Percentiles rank a stretch among this genome's conserved stretches.
phyloP scores from a whole-genome alignment of 2,329 filamentous ascomycete species.

The Ascochyta koolunga region DNA sequence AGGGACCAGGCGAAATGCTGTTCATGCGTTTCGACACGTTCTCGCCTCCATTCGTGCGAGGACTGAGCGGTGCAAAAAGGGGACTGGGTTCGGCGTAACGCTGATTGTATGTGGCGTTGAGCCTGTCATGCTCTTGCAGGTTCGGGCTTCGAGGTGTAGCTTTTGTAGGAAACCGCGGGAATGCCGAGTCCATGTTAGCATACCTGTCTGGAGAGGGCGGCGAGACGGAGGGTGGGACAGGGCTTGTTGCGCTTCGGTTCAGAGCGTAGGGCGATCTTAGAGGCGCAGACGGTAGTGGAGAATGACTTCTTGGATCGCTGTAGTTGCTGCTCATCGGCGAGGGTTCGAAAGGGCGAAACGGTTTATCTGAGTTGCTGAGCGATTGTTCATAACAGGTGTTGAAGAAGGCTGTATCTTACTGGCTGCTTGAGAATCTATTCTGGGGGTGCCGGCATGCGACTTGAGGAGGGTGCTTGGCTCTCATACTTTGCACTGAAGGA shows the following conservation, averaged over 20 bases:
- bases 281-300: slow-evolving; percentile 30
- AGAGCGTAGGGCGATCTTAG: slow-evolving; percentile 38
- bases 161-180: slow-evolving; percentile 60
- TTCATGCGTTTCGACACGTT: slow-evolving; percentile 67
- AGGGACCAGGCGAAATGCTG: slow-evolving; percentile 69
- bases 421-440: slow-evolving; percentile 63
- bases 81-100: slow-evolving; percentile 43
- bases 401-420: slow-evolving; percentile 54
- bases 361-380: slow-evolving; percentile 38
- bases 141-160: slow-evolving; percentile 31
- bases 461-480: slow-evolving; percentile 43
- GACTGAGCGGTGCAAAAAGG: slow-evolving; percentile 57
- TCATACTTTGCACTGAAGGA: slow-evolving; percentile 38
- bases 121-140: slow-evolving; percentile 28
- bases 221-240: slow-evolving; percentile 39
- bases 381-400: background rate
- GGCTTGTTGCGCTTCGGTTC: slow-evolving; percentile 45
- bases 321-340: slow-evolving; percentile 40
- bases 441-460: slow-evolving; percentile 58
- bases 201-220: slow-evolving; percentile 42
- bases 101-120: slow-evolving; percentile 34
- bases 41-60: slow-evolving; percentile 50
- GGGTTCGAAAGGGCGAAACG: slow-evolving; percentile 37
- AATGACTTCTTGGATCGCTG: slow-evolving; percentile 31
- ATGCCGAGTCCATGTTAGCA: slow-evolving; percentile 57